Evolutionary conservation across 2,329 filamentous ascomycete species (phyloP).

Genomic region (Penicillium decumbens): DNA sequence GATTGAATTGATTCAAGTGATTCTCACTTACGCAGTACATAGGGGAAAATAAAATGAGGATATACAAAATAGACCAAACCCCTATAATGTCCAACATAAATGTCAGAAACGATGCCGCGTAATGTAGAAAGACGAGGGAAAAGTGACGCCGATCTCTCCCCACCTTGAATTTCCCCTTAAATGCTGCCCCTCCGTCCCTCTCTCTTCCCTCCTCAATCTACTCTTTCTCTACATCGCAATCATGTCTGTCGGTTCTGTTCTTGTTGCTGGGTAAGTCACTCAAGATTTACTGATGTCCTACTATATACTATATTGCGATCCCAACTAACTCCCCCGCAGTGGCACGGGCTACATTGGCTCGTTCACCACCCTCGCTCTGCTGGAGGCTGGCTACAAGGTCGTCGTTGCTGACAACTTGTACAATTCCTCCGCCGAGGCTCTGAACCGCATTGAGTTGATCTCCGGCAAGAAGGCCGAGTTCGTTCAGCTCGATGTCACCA

Average conservation of each 20-base stretch:
- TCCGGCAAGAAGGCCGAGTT: slow-evolving; percentile 81
- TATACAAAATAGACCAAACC: neutral
- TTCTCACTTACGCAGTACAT: too few relatives aligned
- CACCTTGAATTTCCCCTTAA: slow-evolving; percentile 2
- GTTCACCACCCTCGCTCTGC: slow-evolving; percentile 86
- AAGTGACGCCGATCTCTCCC: neutral
- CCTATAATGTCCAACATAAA: neutral
- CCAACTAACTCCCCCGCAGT: slow-evolving; percentile 43
- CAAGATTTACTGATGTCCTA: neutral
- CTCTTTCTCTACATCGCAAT: slow-evolving; percentile 15
- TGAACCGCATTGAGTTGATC: slow-evolving; percentile 94
- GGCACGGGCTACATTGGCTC: slow-evolving; percentile 99
- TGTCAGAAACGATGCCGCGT: neutral
- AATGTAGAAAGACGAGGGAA: neutral
- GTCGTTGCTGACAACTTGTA: slow-evolving; percentile 95
- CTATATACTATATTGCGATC: slow-evolving; percentile 12
- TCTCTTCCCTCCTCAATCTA: slow-evolving; percentile 1
- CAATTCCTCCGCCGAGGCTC: slow-evolving; percentile 87
- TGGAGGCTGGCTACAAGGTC: slow-evolving; percentile 92
- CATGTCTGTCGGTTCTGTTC: slow-evolving; percentile 81
- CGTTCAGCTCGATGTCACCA: slow-evolving; percentile 80
- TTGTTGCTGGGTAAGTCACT: slow-evolving; percentile 77
- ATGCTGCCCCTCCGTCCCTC: slow-evolving; percentile 4
- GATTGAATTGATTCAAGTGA: neutral
- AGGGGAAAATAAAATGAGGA: too few relatives aligned